Percentiles rank a stretch among this genome's conserved stretches.
Conservation (phyloP, 805 yeast genomes). For the Monosporozyma yasuniensis region DNA sequence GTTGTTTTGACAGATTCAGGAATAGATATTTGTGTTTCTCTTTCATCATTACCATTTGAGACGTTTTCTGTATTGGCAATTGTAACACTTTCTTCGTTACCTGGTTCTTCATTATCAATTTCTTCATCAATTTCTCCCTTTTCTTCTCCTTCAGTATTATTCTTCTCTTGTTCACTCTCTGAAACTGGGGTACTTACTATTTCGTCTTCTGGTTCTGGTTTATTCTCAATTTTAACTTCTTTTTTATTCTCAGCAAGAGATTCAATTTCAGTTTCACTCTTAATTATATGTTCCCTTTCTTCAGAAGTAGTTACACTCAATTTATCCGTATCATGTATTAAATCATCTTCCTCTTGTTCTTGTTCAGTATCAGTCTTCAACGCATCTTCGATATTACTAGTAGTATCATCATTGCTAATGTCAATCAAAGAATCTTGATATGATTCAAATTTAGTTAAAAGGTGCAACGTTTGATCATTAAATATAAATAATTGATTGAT, state of each 20-base stretch:
- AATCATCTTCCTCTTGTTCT: neutral
- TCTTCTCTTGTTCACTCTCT: slow-evolving; percentile 30
- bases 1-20: neutral
- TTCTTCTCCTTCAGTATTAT: neutral
- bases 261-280: neutral
- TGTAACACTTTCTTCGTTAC: neutral
- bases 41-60: neutral
- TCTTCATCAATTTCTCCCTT: neutral
- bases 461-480: slow-evolving; percentile 55
- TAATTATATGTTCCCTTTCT: neutral
- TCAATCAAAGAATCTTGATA: slow-evolving; percentile 56
- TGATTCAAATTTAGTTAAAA: neutral
- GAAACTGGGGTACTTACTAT: neutral
- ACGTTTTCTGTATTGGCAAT: neutral
- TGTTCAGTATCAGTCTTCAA: no score
- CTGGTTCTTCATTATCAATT: no score
- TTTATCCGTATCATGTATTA: neutral
- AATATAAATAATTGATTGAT: slow-evolving; percentile 54
- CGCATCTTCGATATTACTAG: no score
- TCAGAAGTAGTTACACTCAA: neutral
- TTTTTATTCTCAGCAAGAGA: neutral
- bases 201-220: no score
- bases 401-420: no score
- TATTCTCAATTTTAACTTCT: no score
- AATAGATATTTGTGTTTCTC: neutral